A percentile compares a stretch with the other conserved stretches of the same genome.
Evolutionary conservation across 768 basidiomycete genomes (phyloP).

Genomic region (Leucocoprinus sp.): DNA sequence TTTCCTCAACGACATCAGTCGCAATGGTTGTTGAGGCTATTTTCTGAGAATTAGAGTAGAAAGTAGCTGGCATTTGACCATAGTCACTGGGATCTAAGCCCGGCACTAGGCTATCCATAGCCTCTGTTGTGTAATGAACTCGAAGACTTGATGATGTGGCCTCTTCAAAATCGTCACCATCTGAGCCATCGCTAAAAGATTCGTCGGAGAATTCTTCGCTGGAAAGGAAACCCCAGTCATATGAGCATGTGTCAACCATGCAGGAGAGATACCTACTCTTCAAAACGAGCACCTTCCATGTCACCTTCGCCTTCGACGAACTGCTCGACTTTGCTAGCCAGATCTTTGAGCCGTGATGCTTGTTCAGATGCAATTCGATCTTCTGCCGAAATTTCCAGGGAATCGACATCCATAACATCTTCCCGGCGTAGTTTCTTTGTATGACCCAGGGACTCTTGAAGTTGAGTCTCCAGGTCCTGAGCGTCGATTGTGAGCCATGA

Average conservation of each 20-base stretch:
- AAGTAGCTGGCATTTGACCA: slow-evolving; percentile 76
- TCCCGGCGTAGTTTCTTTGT: slow-evolving; percentile 13
- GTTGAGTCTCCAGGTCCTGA: slow-evolving; percentile 65
- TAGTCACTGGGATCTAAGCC: slow-evolving; percentile 77
- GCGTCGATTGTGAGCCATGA: slow-evolving; percentile 82
- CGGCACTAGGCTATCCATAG: slow-evolving; percentile 78
- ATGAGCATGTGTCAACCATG: slow-evolving; percentile 4
- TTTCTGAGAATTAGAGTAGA: slow-evolving; percentile 61
- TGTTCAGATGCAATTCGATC: slow-evolving; percentile 54
- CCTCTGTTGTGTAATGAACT: slow-evolving; percentile 15
- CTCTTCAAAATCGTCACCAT: slow-evolving; percentile 12
- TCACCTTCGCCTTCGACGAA: slow-evolving; percentile 91
- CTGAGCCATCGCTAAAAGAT: slow-evolving; percentile 45
- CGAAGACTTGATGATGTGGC: slow-evolving; percentile 22
- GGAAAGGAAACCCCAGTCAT: background rate
- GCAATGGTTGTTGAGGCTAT: slow-evolving; percentile 40
- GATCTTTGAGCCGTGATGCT: slow-evolving; percentile 58
- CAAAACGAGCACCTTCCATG: slow-evolving; percentile 81
- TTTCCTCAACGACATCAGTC: slow-evolving; percentile 31
- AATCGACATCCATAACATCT: slow-evolving; percentile 46
- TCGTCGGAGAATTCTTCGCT: slow-evolving; percentile 71
- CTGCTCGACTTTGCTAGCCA: slow-evolving; percentile 80
- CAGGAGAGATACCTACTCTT: slow-evolving; percentile 56
- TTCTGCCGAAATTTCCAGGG: slow-evolving; percentile 24
- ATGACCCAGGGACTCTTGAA: slow-evolving; percentile 38